These are phyloP conservation scores for Ophiostoma piceae DNA, from an alignment of 2,329 filamentous ascomycete species.

Conservation along the genomic window DNA sequence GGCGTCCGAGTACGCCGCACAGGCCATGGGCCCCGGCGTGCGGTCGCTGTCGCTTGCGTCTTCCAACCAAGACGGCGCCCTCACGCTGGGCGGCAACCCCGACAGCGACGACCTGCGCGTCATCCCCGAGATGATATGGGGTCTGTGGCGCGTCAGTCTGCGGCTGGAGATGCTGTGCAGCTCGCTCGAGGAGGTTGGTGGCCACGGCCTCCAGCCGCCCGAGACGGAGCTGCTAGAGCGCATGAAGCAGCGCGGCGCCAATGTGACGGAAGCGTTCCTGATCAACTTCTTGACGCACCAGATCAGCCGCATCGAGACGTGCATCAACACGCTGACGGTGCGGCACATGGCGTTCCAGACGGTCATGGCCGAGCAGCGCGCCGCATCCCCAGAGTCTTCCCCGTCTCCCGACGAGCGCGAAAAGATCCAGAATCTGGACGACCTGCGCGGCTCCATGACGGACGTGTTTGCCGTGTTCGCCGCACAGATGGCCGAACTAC, in stretches of 20 bases:
- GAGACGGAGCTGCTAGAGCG: constrained; percentile 77
- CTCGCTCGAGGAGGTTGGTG: constrained; percentile 66
- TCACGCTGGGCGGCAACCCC: constrained; percentile 16
- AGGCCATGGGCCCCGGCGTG: not conserved
- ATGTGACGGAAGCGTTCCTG: constrained; percentile 83
- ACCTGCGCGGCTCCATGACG: constrained; percentile 72
- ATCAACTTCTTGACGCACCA: constrained; percentile 90
- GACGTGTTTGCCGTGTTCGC: constrained; percentile 61
- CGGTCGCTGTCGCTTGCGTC: constrained; percentile 1
- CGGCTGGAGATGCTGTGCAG: constrained; percentile 91
- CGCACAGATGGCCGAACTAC: constrained; percentile 58
- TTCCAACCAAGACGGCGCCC: constrained; percentile 8
- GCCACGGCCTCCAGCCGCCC: constrained; percentile 63
- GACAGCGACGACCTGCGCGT: constrained; percentile 19
- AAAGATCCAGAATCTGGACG: constrained; percentile 56
- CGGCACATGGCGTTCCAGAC: constrained; percentile 63
- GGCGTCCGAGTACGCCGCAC: not conserved
- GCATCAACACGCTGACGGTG: constrained; percentile 70
- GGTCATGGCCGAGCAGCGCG: constrained; percentile 3
- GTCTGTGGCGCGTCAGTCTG: constrained; percentile 81
- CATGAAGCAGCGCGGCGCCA: constrained; percentile 62
- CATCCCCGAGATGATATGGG: constrained; percentile 70
- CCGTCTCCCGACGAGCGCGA: constrained; percentile 31
- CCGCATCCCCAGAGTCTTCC: not conserved
- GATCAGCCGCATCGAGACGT: constrained; percentile 91